Evolutionary conservation across 2,329 filamentous ascomycete genomes (phyloP).

Genomic region (Ophiostoma ulmi): DNA sequence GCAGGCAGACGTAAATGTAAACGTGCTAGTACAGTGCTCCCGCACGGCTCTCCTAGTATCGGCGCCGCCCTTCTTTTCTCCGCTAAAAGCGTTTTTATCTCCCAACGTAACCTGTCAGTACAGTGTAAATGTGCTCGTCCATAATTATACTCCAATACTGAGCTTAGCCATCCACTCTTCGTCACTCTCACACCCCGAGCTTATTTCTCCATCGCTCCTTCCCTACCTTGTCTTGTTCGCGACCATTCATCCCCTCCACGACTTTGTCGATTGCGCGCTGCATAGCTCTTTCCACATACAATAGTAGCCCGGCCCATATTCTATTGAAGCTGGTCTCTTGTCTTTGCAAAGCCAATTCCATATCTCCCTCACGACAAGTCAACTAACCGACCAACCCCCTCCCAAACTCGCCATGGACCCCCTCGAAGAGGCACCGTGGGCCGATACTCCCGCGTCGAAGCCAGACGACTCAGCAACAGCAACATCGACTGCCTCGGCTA

Average conservation of each 20-base stretch:
- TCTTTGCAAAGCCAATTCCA: not conserved
- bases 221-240: not conserved
- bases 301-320: not conserved
- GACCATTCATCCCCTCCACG: not conserved
- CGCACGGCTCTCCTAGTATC: not conserved
- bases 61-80: not conserved
- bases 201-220: slow-evolving; percentile 13
- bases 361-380: not conserved
- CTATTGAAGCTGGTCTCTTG: not conserved
- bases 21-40: not conserved
- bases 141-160: slow-evolving; percentile 1
- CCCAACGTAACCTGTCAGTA: not conserved
- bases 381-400: not conserved
- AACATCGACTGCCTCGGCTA: slow-evolving; percentile 32
- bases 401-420: slow-evolving; percentile 39
- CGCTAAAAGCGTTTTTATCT: slow-evolving; percentile 4
- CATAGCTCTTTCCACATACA: not conserved
- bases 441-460: slow-evolving; percentile 38
- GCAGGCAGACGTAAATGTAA: not conserved
- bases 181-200: slow-evolving; percentile 10
- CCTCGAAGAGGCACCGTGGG: slow-evolving; percentile 51
- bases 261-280: not conserved
- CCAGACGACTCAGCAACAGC: slow-evolving; percentile 28
- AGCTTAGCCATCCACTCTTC: slow-evolving; percentile 9
- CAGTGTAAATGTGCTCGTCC: not conserved